phyloP scores from a whole-genome alignment of 257 asterid species.

The Verbena officinalis region DNA sequence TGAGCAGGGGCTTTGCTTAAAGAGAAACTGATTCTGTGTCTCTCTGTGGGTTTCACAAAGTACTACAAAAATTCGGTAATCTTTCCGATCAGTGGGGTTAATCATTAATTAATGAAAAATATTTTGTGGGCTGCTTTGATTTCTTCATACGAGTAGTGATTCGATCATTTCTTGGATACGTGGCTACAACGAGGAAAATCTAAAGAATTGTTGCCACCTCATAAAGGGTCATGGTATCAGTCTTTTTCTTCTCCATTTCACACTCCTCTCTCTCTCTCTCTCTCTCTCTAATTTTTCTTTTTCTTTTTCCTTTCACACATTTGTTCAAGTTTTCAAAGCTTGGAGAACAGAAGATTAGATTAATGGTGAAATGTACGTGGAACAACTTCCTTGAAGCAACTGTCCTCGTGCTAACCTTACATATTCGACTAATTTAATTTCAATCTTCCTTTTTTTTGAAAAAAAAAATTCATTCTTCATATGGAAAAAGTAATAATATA shows the following conservation, averaged over 20 bases:
- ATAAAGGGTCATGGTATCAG: no score
- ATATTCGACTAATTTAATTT: background rate
- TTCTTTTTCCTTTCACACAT: background rate
- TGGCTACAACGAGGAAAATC: no score
- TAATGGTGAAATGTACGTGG: background rate
- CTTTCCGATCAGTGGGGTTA: background rate
- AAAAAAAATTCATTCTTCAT: no score
- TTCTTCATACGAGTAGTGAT: background rate
- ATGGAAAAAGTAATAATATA: no score
- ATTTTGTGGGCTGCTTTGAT: background rate
- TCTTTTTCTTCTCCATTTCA: no score
- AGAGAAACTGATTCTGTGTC: conserved; percentile 14
- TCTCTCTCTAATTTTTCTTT: background rate
- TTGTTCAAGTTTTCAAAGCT: background rate
- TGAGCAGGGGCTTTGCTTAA: background rate
- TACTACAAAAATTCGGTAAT: background rate
- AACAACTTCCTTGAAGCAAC: background rate
- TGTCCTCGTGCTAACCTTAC: background rate
- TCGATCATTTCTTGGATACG: background rate
- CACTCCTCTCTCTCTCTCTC: background rate
- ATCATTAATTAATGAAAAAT: background rate
- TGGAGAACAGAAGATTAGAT: background rate
- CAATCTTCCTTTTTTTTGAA: no score
- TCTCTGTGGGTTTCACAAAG: background rate
- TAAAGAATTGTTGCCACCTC: no score